Evolutionary conservation across 2,329 filamentous ascomycete genomes (phyloP).

Genomic region (Cladophialophora psammophila): DNA sequence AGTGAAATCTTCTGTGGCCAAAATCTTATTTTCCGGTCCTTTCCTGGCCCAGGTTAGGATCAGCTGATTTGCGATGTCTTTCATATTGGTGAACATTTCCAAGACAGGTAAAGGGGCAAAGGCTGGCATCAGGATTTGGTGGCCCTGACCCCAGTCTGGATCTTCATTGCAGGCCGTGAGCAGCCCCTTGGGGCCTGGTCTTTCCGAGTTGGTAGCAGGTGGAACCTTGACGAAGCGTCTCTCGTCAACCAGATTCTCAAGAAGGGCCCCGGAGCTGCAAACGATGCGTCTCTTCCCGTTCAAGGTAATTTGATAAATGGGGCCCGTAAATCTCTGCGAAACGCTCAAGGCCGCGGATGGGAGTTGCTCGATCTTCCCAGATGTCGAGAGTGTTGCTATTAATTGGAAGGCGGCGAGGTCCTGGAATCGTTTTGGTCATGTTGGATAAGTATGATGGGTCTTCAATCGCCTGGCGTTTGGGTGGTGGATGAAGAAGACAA

Average conservation of each 20-base stretch:
- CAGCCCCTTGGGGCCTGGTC: slow-evolving; percentile 69
- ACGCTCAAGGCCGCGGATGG: slow-evolving; percentile 22
- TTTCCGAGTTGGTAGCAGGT: slow-evolving; percentile 57
- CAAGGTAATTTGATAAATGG: slow-evolving; percentile 65
- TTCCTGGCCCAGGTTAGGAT: slow-evolving; percentile 53
- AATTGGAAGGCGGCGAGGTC: slow-evolving; percentile 26
- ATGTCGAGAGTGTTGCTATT: slow-evolving; percentile 33
- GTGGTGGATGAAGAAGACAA: not conserved
- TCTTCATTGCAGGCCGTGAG: slow-evolving; percentile 63
- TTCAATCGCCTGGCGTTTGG: not conserved
- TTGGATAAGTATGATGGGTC: not conserved
- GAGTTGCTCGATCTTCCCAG: slow-evolving; percentile 24
- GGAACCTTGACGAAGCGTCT: slow-evolving; percentile 69
- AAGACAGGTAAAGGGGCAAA: slow-evolving; percentile 35
- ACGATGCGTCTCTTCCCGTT: slow-evolving; percentile 59
- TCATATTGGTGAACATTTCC: slow-evolving; percentile 44
- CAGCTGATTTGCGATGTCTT: slow-evolving; percentile 50
- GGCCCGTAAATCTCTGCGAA: slow-evolving; percentile 49
- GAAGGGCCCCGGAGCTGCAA: slow-evolving; percentile 61
- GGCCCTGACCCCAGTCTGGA: slow-evolving; percentile 35
- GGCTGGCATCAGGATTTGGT: slow-evolving; percentile 36
- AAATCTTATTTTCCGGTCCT: slow-evolving; percentile 65
- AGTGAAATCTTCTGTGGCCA: slow-evolving; percentile 71
- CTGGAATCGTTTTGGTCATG: slow-evolving; percentile 33
- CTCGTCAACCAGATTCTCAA: slow-evolving; percentile 71